Base-by-base conservation (phyloP, 2,329 filamentous ascomycete species). In the Colletotrichum gloeosporioides region DNA sequence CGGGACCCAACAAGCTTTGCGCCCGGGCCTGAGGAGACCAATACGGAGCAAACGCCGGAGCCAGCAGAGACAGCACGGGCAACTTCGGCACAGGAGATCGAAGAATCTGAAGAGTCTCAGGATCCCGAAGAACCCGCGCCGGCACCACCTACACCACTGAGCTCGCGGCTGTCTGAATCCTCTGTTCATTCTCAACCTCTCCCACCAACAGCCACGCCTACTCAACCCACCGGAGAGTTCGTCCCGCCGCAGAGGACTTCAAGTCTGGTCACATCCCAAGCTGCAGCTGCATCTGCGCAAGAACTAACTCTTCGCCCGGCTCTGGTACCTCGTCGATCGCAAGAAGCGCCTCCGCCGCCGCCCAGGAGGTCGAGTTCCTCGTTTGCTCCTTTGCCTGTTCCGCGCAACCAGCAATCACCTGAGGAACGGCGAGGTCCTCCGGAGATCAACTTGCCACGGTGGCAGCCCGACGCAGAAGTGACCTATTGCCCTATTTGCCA, bases 391-490 rank as follows among this genome's bases (percentile, higher is more conserved):
- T 27, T 25, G 31, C 25, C 73, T 55, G 18, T 57, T 22, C 36
- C 64, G 13, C 74, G 70, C 15, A 53, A 69, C 34, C 76, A 77
- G 32, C 71, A 62, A 31, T 32, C 31, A 16, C 27, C 62, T 13
- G 72, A 71, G 12, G 75, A 71, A 27, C 34, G 75, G 32, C 75
- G 71, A 29, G 62, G 71, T 9, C 75, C 75, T 25, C 71, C 82
- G 79, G 88, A 90, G 25, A 86, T 94, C 77, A 85, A 90, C 22
- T 85, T 96, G 55, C 96, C 96, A 2, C 89, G 89, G 73, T 99
- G 96, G 96, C 96, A 98, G 86, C 94, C 96, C 6, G 96, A 99
- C 84, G 89, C 90, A 6, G 95, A 98, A 79, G 95, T 95, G 13
- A 92, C 92, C 2, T 90, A 92, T 77, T 99, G 96, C 83, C 95